phyloP scores from a whole-genome alignment of 345 rosid species.

The Aquilaria sinensis region DNA sequence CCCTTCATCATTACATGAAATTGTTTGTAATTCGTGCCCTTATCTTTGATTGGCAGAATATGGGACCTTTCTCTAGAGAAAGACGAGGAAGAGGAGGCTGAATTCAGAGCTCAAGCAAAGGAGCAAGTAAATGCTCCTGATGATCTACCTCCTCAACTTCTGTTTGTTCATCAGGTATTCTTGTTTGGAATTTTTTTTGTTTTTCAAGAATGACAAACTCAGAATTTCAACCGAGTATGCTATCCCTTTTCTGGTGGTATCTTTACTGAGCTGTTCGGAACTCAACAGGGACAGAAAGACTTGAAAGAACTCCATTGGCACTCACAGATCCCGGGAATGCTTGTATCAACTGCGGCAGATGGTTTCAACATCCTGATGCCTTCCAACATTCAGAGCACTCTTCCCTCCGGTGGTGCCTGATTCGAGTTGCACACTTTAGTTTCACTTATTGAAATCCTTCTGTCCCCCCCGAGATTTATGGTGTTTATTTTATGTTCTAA shows the following conservation, averaged over 20 bases:
- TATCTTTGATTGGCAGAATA: conserved; percentile 39
- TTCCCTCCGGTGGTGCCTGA: conserved; percentile 51
- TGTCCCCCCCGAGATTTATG: too few species aligned
- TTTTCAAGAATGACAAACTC: background rate
- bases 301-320: conserved; percentile 98
- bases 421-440: too few species aligned
- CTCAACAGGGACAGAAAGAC: conserved; percentile 81
- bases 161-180: conserved; percentile 90
- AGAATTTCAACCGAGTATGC: conserved; percentile 6
- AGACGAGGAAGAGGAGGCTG: conserved; percentile 96
- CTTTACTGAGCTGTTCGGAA: background rate
- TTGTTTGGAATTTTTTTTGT: background rate
- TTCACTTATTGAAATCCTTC: too few species aligned
- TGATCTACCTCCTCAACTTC: conserved; percentile 88
- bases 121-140: conserved; percentile 81
- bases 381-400: conserved; percentile 77
- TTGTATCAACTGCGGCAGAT: conserved; percentile 73
- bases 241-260: background rate
- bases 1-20: background rate
- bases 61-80: conserved; percentile 97
- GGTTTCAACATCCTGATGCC: conserved; percentile 95
- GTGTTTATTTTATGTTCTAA: too few species aligned
- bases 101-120: conserved; percentile 73
- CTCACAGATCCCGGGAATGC: conserved; percentile 85
- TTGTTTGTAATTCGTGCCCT: background rate